Base-by-base conservation (phyloP, 2,329 filamentous ascomycete genomes). In the Pseudogymnoascus sp. region DNA sequence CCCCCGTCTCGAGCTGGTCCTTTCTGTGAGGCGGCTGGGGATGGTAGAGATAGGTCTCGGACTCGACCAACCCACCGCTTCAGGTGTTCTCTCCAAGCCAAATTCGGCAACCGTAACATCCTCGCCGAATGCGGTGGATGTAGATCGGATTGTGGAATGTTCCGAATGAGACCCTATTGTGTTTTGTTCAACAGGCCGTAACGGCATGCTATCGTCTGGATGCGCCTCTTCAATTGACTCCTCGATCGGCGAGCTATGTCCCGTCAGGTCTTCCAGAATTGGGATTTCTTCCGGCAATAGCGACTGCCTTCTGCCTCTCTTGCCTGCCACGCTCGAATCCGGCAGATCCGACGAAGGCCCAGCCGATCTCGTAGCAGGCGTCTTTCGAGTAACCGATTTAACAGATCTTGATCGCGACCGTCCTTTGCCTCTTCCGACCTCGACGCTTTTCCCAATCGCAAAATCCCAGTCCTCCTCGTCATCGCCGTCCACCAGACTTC, bases 21-120 rank as follows among this genome's bases (percentile, higher is more conserved):
- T 22, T 10, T 19, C 28, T 4, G 6, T 35, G 28, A 59, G 28
- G 53, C 10, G n/a, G 11, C 31, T 59, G 4, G 53, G 35, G n/a
- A 35, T 8, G 14, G 53, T 31, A 2, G 28, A 59, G n/a, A 69
- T 59, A 35, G 64, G 40, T 31, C 63, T 62, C 10, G 70, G 66
- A 61, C 69, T 72, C 64, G 70, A 72, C 70, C 69, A 71, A 4
- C 70, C 68, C 26, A 65, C 59, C 41, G 50, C 64, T 26, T 41
- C 63, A 26, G 70, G 70, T 7, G 68, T 70, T 62, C 69, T 66
- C 24, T 65, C 67, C 12, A 67, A 66, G 53, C 68, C 53, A 63
- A 70, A 72, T 64, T 65, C 64, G 28, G 70, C 70, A 59, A 72
- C 65, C 5, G 67, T 53, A 46, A 72, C 59, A 65, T 72, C 61